Evolutionary conservation across 306 rosid genomes (phyloP).

Genomic region (Styphnolobium japonicum): DNA sequence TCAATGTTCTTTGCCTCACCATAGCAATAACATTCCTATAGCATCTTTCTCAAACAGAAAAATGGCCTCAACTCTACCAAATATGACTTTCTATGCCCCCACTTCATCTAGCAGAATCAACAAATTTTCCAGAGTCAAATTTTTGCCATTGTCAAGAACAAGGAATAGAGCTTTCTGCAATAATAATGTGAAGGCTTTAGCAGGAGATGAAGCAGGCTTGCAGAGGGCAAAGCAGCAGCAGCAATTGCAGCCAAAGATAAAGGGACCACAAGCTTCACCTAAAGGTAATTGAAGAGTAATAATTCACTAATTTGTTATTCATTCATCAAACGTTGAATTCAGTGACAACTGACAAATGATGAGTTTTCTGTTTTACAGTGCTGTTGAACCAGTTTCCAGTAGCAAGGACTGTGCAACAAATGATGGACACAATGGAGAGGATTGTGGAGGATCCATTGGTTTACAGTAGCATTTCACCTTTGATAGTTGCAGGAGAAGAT

Average conservation of each 20-base stretch:
- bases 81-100: constrained; percentile 16
- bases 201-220: constrained; percentile 15
- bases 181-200: constrained; percentile 21
- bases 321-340: not conserved
- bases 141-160: constrained; percentile 7
- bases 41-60: not conserved
- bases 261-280: constrained; percentile 23
- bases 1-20: not conserved
- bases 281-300: constrained; percentile 23
- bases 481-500: constrained; percentile 13
- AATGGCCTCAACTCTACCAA: constrained; percentile 24
- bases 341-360: constrained; percentile 5
- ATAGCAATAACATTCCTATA: not conserved
- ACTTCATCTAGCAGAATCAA: constrained; percentile 22
- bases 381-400: constrained; percentile 35
- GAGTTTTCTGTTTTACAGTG: not conserved
- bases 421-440: constrained; percentile 41
- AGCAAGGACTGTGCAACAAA: constrained; percentile 34
- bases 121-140: not conserved
- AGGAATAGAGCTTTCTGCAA: not conserved
- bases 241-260: constrained; percentile 21
- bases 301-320: not conserved
- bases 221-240: constrained; percentile 24
- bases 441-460: constrained; percentile 32
- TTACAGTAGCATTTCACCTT: constrained; percentile 19